Base-by-base conservation (phyloP, 108 stramenopile genomes). In the Aurantiochytrium sp. region DNA sequence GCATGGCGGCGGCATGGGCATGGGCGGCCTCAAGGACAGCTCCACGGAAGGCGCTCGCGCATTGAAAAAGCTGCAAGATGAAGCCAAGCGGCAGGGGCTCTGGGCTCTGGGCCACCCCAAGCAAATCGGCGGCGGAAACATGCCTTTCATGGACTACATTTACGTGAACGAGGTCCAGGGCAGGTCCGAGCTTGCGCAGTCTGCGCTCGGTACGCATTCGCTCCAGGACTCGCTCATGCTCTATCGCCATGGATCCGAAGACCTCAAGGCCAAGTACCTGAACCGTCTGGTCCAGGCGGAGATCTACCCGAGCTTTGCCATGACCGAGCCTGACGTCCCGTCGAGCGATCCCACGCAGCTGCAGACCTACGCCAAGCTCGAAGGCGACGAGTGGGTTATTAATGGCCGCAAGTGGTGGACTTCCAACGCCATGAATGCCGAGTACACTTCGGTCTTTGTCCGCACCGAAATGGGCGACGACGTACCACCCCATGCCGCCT, bases 311-410 rank as follows among this genome's bases (percentile, higher is more conserved):
- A 90, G 95, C 5, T 99, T 98, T 92, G 89, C 97, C 19, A 99
- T 99, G 98, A 99, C 98, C 4, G 98, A 99, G 90, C 97, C 97
- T 2, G 93, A 94, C 64, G 97, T 98, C 25, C 97, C 97, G 1
- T 92, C 91, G 28, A 95, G 95, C 58, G 98, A 99, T 94, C 97
- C 98, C 0, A 96, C 95, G 21, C 98, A 99, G 91, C 92, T 99
- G 25, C 90, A 92, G 71, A 44, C 47, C 18, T 64, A 51, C 58
- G 76, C 49, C 51, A 43, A 45, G 16, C 45, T 83, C 28, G 76
- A 83, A 12, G 45, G 49, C 45, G 49, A 83, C 51, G 76, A 83
- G 51, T 83, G 76, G 76, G 58, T 72, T 16, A 44, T 90, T 44
- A 88, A 64, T 28, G 87, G 90, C 49, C 59, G 87, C 49, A 90